These are phyloP conservation scores for Starmerella sirachaensis DNA, from an alignment of 805 yeast genomes.

Conservation along the genomic window DNA sequence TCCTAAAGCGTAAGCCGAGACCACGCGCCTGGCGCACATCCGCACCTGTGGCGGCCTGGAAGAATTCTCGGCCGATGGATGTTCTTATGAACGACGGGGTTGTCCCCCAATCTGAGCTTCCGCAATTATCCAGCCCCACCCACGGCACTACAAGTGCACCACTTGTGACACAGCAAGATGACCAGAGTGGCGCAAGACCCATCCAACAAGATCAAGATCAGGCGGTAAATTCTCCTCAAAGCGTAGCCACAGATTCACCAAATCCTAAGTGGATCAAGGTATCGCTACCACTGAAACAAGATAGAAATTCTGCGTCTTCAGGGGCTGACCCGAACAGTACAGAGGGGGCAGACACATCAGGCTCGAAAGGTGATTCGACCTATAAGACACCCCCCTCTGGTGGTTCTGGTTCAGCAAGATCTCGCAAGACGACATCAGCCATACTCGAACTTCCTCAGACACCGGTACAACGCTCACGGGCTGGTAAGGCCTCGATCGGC, in stretches of 20 bases:
- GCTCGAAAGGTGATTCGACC: too few species aligned
- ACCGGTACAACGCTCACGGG: too few species aligned
- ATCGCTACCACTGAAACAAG: slow-evolving; percentile 14
- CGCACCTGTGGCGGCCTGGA: slow-evolving; percentile 17
- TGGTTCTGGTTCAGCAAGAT: too few species aligned
- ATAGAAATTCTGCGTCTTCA: slow-evolving; percentile 1
- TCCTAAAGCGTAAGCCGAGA: slow-evolving; percentile 13
- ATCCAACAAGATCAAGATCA: background rate
- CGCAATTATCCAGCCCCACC: too few species aligned
- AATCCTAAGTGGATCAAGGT: slow-evolving; percentile 11
- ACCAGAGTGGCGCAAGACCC: too few species aligned
- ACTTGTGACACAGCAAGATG: too few species aligned
- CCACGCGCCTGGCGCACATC: slow-evolving; percentile 14
- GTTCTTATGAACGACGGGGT: slow-evolving; percentile 8
- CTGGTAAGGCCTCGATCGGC: too few species aligned
- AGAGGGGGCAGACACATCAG: background rate
- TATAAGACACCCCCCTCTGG: too few species aligned
- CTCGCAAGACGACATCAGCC: too few species aligned
- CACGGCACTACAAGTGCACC: too few species aligned
- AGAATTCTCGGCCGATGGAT: slow-evolving; percentile 16
- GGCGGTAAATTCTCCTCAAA: background rate
- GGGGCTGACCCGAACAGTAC: background rate
- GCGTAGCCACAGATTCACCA: background rate
- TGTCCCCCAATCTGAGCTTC: too few species aligned
- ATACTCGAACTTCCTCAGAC: too few species aligned